Evolutionary conservation across 2,329 filamentous ascomycete species (phyloP).

Genomic region (Pyricularia pennisetigena): DNA sequence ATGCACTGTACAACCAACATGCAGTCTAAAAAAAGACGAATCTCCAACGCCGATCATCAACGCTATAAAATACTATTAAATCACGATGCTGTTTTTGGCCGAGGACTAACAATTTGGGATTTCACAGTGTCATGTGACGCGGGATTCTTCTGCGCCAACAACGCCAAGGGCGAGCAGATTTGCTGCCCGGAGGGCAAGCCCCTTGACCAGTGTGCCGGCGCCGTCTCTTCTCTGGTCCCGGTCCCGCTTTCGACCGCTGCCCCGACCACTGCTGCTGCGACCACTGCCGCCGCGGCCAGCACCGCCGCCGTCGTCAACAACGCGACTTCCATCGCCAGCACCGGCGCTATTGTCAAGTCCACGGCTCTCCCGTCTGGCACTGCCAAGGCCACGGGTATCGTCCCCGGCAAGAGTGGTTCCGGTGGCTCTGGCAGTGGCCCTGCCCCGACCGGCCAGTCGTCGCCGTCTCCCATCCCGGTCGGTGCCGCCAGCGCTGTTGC

Average conservation of each 20-base stretch:
- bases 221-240: conserved; percentile 35
- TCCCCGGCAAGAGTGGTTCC: conserved; percentile 8
- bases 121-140: conserved; percentile 43
- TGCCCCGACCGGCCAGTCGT: conserved; percentile 7
- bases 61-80: not conserved
- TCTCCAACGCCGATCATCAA: not conserved
- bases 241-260: conserved; percentile 22
- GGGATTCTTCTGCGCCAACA: conserved; percentile 47
- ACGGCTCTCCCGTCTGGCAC: conserved; percentile 11
- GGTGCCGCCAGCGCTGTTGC: conserved; percentile 19
- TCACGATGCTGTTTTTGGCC: not conserved
- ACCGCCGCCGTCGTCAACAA: conserved; percentile 12
- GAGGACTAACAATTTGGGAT: conserved; percentile 16
- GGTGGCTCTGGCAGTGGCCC: conserved; percentile 3
- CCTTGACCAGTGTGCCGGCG: conserved; percentile 44
- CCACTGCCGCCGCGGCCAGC: conserved; percentile 18
- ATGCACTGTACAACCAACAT: not conserved
- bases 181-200: conserved; percentile 51
- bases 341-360: conserved; percentile 11
- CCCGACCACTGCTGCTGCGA: no score
- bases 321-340: conserved; percentile 11
- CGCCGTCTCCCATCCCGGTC: conserved; percentile 12
- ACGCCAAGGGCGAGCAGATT: conserved; percentile 43
- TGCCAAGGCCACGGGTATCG: conserved; percentile 8
- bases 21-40: not conserved